These are phyloP conservation scores for Pistacia vera DNA, from an alignment of 345 rosid species.

Conservation along the genomic window DNA sequence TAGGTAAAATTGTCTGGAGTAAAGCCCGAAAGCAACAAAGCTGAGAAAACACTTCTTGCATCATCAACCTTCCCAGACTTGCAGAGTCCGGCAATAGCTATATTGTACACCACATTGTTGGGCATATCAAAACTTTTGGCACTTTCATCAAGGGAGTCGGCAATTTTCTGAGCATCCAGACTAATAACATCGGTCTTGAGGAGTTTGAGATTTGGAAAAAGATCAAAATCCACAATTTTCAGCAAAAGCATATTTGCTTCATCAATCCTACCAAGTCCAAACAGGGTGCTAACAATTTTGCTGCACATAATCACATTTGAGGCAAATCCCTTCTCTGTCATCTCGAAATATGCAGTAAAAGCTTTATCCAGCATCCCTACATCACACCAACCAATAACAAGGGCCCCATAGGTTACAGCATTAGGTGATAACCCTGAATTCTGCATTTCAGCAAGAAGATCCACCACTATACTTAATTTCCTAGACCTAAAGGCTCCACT, in stretches of 20 bases:
- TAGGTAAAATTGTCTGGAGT: slow-evolving; percentile 64
- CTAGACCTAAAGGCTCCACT: slow-evolving; percentile 52
- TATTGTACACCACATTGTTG: slow-evolving; percentile 61
- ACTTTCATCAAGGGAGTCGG: slow-evolving; percentile 40
- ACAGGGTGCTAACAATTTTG: slow-evolving; percentile 67
- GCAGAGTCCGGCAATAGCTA: slow-evolving; percentile 71
- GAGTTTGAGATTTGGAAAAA: slow-evolving; percentile 32
- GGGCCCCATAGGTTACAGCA: slow-evolving; percentile 60
- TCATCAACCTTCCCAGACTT: slow-evolving; percentile 63
- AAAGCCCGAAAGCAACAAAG: slow-evolving; percentile 48
- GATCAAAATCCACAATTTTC: slow-evolving; percentile 57
- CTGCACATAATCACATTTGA: slow-evolving; percentile 61
- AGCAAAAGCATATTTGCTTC: slow-evolving; percentile 68
- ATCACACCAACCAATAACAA: slow-evolving; percentile 70
- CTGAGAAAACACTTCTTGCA: slow-evolving; percentile 55
- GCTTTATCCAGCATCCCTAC: slow-evolving; percentile 66
- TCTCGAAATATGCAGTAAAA: slow-evolving; percentile 52
- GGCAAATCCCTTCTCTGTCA: slow-evolving; percentile 59
- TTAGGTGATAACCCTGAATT: slow-evolving; percentile 45
- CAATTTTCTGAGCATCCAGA: slow-evolving; percentile 46
- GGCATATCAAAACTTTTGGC: slow-evolving; percentile 45
- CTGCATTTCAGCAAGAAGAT: slow-evolving; percentile 53
- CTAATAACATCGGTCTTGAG: slow-evolving; percentile 25
- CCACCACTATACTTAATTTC: slow-evolving; percentile 35
- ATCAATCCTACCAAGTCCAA: slow-evolving; percentile 52